Evolutionary conservation across 139 green algal genomes (phyloP).

Genomic region (Pseudopediastrum boryanum): DNA sequence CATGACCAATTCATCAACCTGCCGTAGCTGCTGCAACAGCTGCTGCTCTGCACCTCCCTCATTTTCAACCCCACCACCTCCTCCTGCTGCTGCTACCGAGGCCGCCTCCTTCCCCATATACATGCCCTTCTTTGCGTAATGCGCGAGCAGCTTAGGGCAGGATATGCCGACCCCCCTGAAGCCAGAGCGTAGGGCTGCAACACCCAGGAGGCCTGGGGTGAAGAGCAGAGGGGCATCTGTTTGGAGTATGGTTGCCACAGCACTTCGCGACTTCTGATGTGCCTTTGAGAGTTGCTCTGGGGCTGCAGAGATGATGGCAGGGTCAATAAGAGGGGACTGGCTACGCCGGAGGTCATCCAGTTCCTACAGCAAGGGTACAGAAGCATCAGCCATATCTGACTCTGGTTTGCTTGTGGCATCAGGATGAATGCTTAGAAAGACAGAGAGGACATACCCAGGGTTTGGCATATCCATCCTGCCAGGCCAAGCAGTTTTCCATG

Average conservation of each 20-base stretch:
- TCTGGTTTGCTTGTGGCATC: too few relatives aligned
- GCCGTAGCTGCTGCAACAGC: slow-evolving; percentile 7
- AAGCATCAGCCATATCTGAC: not conserved
- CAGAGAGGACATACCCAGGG: too few relatives aligned
- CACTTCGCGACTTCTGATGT: slow-evolving; percentile 9
- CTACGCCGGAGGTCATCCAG: slow-evolving; percentile 27
- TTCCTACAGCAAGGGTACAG: not conserved
- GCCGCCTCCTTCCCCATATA: not conserved
- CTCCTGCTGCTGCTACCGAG: not conserved
- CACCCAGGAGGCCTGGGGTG: slow-evolving; percentile 61
- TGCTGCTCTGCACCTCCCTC: not conserved
- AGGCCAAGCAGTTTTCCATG: too few relatives aligned
- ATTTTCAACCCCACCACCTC: not conserved
- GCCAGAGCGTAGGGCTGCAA: slow-evolving; percentile 57
- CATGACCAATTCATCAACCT: slow-evolving; percentile 7
- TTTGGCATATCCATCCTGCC: too few relatives aligned
- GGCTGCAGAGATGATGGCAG: slow-evolving; percentile 19
- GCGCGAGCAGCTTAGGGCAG: slow-evolving; percentile 10
- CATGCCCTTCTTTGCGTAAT: not conserved
- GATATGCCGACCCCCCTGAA: slow-evolving; percentile 18
- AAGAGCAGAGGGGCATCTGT: slow-evolving; percentile 80
- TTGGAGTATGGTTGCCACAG: slow-evolving; percentile 72
- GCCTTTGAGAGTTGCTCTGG: slow-evolving; percentile 22
- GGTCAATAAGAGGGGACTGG: slow-evolving; percentile 4
- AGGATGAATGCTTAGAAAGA: too few relatives aligned